phyloP scores from a whole-genome alignment of 2,329 filamentous ascomycete species.

The Ciborinia camelliae region DNA sequence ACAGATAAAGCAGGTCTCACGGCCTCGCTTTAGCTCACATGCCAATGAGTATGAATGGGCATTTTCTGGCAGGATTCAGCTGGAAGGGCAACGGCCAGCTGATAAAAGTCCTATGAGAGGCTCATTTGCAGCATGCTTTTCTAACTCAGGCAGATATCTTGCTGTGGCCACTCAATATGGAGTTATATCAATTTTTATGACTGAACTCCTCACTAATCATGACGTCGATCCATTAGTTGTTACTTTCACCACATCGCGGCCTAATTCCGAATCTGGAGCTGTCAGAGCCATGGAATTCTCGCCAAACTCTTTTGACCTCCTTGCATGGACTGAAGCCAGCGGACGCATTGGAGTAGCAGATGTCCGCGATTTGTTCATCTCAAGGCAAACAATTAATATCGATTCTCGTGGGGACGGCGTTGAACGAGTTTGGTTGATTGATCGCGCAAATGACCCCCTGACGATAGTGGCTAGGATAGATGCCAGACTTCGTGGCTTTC shows the following conservation, averaged over 20 bases:
- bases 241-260: slow-evolving; percentile 73
- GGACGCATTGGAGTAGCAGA: slow-evolving; percentile 73
- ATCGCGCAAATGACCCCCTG: slow-evolving; percentile 25
- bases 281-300: slow-evolving; percentile 91
- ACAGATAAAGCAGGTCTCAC: slow-evolving; percentile 25
- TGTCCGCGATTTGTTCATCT: slow-evolving; percentile 61
- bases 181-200: slow-evolving; percentile 71
- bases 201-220: slow-evolving; percentile 45
- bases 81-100: slow-evolving; percentile 55
- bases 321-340: slow-evolving; percentile 92
- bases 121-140: slow-evolving; percentile 78
- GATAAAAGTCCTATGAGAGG: slow-evolving; percentile 57
- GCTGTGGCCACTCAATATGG: slow-evolving; percentile 80
- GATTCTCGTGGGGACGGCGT: slow-evolving; percentile 54
- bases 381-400: slow-evolving; percentile 66
- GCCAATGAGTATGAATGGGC: slow-evolving; percentile 48
- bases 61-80: slow-evolving; percentile 49
- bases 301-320: slow-evolving; percentile 81
- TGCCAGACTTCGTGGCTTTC: slow-evolving; percentile 31
- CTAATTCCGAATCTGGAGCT: slow-evolving; percentile 55
- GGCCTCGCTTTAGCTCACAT: slow-evolving; percentile 26
- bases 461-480: slow-evolving; percentile 34
- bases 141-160: slow-evolving; percentile 64
- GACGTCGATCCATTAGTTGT: slow-evolving; percentile 63
- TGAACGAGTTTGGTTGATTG: slow-evolving; percentile 31